A percentile compares a stretch with the other conserved stretches of the same genome.
phyloP scores from a whole-genome alignment of 208 protist genomes.

The Acanthamoeba royreba region DNA sequence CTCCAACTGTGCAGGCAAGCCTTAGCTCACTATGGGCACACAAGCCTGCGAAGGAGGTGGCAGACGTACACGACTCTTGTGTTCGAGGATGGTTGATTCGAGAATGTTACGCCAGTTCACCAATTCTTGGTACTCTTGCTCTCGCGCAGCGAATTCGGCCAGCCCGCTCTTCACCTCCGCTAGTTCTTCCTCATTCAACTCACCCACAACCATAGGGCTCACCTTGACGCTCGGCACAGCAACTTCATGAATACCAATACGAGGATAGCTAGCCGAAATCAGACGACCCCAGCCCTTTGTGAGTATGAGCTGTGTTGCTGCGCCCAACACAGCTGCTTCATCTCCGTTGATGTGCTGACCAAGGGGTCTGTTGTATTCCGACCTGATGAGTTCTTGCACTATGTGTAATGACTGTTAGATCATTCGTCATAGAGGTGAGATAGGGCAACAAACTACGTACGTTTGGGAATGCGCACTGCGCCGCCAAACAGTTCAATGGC shows the following conservation, averaged over 20 bases:
- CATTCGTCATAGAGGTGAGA: no score
- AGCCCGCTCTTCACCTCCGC: background rate
- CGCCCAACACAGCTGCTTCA: background rate
- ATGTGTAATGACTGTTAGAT: no score
- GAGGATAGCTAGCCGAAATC: background rate
- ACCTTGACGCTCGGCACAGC: background rate
- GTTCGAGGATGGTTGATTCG: background rate
- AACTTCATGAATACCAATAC: background rate
- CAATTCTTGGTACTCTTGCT: background rate
- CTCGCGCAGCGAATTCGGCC: background rate
- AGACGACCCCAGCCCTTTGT: background rate
- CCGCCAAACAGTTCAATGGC: slow-evolving; percentile 20
- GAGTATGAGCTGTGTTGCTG: background rate
- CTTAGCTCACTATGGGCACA: no score
- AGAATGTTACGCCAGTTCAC: background rate
- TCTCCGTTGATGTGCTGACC: slow-evolving; percentile 1
- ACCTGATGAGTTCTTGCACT: background rate
- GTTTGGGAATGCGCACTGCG: background rate
- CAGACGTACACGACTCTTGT: background rate
- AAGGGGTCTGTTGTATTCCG: background rate
- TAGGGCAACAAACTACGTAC: background rate
- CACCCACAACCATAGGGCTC: background rate
- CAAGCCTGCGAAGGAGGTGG: background rate
- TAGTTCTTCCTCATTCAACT: background rate
- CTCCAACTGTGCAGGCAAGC: no score